phyloP scores from a whole-genome alignment of 495 filamentous ascomycete genomes.

The Melanomma pulvis-pyrius region DNA sequence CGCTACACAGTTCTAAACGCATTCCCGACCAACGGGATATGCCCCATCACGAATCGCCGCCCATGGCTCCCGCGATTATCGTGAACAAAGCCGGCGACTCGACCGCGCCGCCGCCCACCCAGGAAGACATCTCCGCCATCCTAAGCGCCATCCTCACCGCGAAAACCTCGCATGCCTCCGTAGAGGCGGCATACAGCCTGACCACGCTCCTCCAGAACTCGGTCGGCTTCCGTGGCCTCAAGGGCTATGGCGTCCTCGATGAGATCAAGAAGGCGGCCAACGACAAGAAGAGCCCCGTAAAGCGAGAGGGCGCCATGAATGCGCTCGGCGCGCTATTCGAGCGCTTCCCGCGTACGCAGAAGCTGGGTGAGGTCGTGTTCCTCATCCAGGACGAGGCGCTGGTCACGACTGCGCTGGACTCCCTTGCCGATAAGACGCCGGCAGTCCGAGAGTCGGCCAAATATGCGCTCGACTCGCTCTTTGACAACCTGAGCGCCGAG shows the following conservation, averaged over 20 bases:
- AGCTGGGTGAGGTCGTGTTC: slow-evolving; percentile 77
- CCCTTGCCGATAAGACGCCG: slow-evolving; percentile 84
- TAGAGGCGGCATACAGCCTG: slow-evolving; percentile 83
- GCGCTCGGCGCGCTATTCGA: slow-evolving; percentile 92
- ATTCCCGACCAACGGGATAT: slow-evolving; percentile 46
- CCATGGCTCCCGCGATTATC: slow-evolving; percentile 61
- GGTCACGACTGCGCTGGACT: slow-evolving; percentile 74
- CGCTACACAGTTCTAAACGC: neutral
- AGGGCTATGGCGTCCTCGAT: slow-evolving; percentile 70
- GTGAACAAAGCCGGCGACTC: slow-evolving; percentile 58
- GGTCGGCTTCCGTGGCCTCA: slow-evolving; percentile 74
- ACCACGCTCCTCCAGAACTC: slow-evolving; percentile 77
- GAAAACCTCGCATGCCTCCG: slow-evolving; percentile 79
- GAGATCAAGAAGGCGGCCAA: slow-evolving; percentile 80
- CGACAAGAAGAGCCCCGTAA: slow-evolving; percentile 90
- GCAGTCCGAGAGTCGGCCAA: slow-evolving; percentile 89
- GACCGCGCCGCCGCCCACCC: slow-evolving; percentile 61
- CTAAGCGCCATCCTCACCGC: slow-evolving; percentile 76
- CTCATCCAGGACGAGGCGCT: slow-evolving; percentile 77
- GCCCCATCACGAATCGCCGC: slow-evolving; percentile 66
- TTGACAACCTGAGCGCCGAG: slow-evolving; percentile 75
- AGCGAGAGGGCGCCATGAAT: slow-evolving; percentile 91
- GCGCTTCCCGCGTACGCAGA: slow-evolving; percentile 76
- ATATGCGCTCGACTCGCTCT: slow-evolving; percentile 91
- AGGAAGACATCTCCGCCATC: slow-evolving; percentile 72